Evolutionary conservation across 2,329 filamentous ascomycete species (phyloP), one percentile per base, ranked within the genome.

Genomic region (Elsinoe perseae): DNA sequence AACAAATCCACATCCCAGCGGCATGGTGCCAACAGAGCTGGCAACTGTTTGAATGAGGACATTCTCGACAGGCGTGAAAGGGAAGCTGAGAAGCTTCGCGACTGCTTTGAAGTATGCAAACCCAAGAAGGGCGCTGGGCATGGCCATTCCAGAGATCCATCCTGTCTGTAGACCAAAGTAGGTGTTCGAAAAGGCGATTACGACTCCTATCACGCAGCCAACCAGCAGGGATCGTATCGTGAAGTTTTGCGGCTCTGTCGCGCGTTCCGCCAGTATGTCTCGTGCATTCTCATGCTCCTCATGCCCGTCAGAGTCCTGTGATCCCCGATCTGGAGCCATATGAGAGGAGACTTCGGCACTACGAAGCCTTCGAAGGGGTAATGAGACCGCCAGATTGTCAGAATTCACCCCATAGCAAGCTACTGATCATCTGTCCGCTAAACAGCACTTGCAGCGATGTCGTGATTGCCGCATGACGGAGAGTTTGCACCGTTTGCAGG

Each of bases 131-230:
- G 90, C 93, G 1, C 90, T 88, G 0, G 93, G 93, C 90, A 98
- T 96, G 14, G 89, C 88, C 93, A 98, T 97, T 63, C 89, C 88
- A 65, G 85, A 82, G 34, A 88, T 81, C 84, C 84, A 87, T 61
- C 84, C 84, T 25, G 89, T 95, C 73, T 97, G 93, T 28, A 98
- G 77, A n/a, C 93, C 93, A 69, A 98, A 98, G 71, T 97, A 98
- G 77, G 95, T 96, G 69, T 98, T 98, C 54, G 89, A 95, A 69
- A 95, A 95, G 68, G 88, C 93, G 66, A 97, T 95, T 56, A 97
- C 77, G 3, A 93, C 82, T 38, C 93, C 93, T 61, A 98, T 93
- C 2, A 81, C 75, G 4, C 95, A 77, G 14, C 93, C 93, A 25
- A 88, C 89, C 4, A 83, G 68, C 36, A 97, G 78, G 52, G 89